Base-by-base conservation (phyloP, 306 rosid species). In the Erythrophleum fordii region DNA sequence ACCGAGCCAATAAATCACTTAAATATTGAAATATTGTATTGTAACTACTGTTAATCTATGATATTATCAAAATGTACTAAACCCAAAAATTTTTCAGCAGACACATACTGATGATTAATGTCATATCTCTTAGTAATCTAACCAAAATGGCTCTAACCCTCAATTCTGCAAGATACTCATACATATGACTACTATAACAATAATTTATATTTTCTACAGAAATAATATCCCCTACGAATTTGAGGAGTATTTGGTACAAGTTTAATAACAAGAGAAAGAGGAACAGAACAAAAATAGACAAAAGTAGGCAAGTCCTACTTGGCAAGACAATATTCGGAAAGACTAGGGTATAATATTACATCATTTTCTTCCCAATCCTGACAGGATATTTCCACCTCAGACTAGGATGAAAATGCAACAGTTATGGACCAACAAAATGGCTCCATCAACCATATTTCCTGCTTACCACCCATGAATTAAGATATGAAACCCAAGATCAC, bases 401-500 rank as follows among this genome's bases (percentile, higher is more conserved):
- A 42, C 34, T 0, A 29, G 28, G 2, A 77, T 67, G 56, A 68
- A 55, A 56, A 56, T 56, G 61, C 49, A 79, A 17, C 2, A 44
- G 66, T 23, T 72, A 31, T 31, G 76, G 46, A 13, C 20, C 34
- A n/a, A 44, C n/a, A 78, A 69, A 69, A 45, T 7, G 37, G 37
- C 37, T 34, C 3, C 37, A 34, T 67, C 35, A 67, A 55, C 35
- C 58, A 6, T 26, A 81, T 56, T 55, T 75, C 28, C 42, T 31
- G 26, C 41, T 77, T 53, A 29, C 22, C 73, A 20, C 52, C 34
- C 18, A 51, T 51, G 26, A 18, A 51, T 12, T 53, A 51, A 65
- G 66, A 65, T 72, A 18, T 77, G 52, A 72, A 64, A 34, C 68
- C 53, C 31, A 31, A 72, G 79, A 61, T 12, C 75, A 49, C 26